Evolutionary conservation across 306 rosid genomes (phyloP), one percentile per base, ranked within the genome.

Genomic region (Ziziphus jujuba): DNA sequence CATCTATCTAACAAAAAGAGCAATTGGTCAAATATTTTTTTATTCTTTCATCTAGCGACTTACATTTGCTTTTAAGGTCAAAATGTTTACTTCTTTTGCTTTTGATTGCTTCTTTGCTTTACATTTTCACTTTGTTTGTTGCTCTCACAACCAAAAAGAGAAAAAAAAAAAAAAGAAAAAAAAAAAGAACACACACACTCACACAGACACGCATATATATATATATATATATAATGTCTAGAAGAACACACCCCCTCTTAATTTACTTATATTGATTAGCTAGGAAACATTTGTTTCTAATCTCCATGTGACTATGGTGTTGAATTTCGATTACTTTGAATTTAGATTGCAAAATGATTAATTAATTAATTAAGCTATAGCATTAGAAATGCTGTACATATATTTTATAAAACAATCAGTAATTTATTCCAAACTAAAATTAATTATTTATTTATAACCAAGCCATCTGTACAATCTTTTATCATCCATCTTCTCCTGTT

Each of bases 1-100:
- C 56, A 49, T 77, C 66, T 73, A 89, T 92, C 98, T 91, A 91
- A 86, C 91, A 75, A 5, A 56, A 65, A 43, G 65, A 24, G 53
- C 48, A 62, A 60, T 74, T 66, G 48, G 86, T 84, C 79, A 75
- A 84, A 59, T 74, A 78, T 7, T 83, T 47, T 77, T 71, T 53
- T 63, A 64, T 69, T 35, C 20, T 21, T n/a, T 40, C 4, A 7
- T 48, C 45, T 2, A 47, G 12, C 11, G 7, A 49, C 78, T 65
- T 5, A 44, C 63, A 40, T 64, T 58, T 70, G 28, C 35, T 31
- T 34, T 8, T 47, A 20, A 57, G 56, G 72, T 70, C 63, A 76
- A 40, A 48, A 4, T 59, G 55, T 16, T n/a, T n/a, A 7, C 5
- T 6, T 9, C 8, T 50, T 9, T 20, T 50, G 9, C 15, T 50